Evolutionary conservation across 2,329 filamentous ascomycete genomes (phyloP).

Genomic region (Colletotrichum abscissum): DNA sequence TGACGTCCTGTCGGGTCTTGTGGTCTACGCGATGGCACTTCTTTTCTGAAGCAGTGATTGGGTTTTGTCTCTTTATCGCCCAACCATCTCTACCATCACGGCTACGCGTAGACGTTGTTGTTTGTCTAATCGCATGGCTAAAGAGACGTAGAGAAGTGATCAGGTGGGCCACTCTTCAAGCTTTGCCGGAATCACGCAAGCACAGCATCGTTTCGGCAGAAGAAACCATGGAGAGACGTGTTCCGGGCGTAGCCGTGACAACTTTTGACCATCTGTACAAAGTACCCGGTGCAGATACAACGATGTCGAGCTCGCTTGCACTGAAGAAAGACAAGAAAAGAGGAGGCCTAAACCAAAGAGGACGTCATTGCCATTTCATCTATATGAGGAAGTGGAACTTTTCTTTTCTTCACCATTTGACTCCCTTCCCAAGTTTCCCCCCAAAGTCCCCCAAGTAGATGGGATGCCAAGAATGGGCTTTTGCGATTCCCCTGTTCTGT

Average conservation of each 20-base stretch:
- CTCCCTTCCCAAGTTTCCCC: neutral
- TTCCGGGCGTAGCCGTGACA: neutral
- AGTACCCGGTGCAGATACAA: neutral
- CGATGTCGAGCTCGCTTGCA: neutral
- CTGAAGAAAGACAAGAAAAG: neutral
- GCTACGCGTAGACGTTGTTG: no score
- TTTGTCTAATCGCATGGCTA: no score
- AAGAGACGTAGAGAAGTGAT: neutral
- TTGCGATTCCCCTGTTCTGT: neutral
- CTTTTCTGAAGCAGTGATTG: neutral
- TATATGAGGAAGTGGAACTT: slow-evolving; percentile 19
- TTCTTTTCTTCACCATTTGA: neutral
- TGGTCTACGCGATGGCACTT: neutral
- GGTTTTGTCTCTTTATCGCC: neutral
- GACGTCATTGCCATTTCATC: slow-evolving; percentile 19
- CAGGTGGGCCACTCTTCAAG: neutral
- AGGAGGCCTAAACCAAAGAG: neutral
- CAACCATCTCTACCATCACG: neutral
- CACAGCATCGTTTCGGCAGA: neutral
- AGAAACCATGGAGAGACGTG: neutral
- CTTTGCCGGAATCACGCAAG: no score
- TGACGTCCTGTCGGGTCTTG: slow-evolving; percentile 3
- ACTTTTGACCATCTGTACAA: neutral
- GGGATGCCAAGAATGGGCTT: neutral
- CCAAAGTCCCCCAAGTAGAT: neutral